Evolutionary conservation across 2,329 filamentous ascomycete species (phyloP).

Genomic region (Chaetomium sp.): DNA sequence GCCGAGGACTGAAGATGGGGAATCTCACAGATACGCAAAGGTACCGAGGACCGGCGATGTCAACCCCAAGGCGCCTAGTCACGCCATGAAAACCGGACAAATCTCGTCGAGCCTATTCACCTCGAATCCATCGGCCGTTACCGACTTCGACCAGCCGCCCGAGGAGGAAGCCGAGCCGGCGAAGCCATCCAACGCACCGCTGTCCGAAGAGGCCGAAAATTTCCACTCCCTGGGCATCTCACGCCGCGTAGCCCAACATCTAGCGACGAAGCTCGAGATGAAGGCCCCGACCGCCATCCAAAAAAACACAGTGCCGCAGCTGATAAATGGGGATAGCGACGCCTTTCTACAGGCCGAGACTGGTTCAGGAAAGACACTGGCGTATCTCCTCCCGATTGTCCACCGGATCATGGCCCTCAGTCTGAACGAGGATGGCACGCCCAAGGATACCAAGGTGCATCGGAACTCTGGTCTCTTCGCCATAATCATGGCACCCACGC

Average conservation of each 20-base stretch:
- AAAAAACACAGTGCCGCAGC: constrained; percentile 79
- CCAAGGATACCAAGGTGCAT: constrained; percentile 61
- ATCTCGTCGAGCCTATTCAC: constrained; percentile 92
- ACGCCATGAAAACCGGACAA: constrained; percentile 37
- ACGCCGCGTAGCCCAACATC: constrained; percentile 74
- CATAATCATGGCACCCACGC: constrained; percentile 88
- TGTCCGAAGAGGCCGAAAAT: constrained; percentile 79
- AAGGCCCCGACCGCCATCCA: constrained; percentile 95
- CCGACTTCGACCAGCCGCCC: constrained; percentile 55
- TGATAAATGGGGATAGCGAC: constrained; percentile 80
- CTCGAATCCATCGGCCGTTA: constrained; percentile 77
- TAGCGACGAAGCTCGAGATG: constrained; percentile 82
- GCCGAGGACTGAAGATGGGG: constrained; percentile 35
- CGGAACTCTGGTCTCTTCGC: constrained; percentile 90
- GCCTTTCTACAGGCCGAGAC: constrained; percentile 97
- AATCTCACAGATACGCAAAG: constrained; percentile 35
- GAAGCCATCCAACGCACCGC: constrained; percentile 86
- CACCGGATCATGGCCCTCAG: constrained; percentile 82
- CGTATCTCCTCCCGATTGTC: constrained; percentile 91
- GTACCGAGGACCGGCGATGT: constrained; percentile 36
- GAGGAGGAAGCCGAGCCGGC: constrained; percentile 55
- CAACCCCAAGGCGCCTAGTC: constrained; percentile 35
- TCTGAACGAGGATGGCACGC: constrained; percentile 51
- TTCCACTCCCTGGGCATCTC: constrained; percentile 87
- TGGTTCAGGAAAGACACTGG: constrained; percentile 93